Conservation (phyloP, 768 basidiomycete species). For the Phylloporus sp. region DNA sequence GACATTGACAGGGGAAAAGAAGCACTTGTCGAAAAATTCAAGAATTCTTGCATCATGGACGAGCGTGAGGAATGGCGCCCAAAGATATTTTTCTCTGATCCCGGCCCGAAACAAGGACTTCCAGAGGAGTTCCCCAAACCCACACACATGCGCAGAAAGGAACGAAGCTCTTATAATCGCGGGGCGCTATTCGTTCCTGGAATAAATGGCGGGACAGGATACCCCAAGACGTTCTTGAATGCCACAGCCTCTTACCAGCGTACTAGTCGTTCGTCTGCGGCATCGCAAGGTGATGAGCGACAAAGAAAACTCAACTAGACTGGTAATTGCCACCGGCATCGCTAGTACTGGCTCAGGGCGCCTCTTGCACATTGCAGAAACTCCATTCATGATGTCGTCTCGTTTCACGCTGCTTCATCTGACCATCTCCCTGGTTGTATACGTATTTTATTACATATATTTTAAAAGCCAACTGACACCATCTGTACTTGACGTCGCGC, state of each 20-base stretch:
- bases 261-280: slow-evolving; percentile 10
- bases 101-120: slow-evolving; percentile 66
- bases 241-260: slow-evolving; percentile 17
- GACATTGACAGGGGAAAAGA: slow-evolving; percentile 66
- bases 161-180: slow-evolving; percentile 75
- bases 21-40: slow-evolving; percentile 87
- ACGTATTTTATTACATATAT: slow-evolving; percentile 31
- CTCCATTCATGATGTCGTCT: slow-evolving; percentile 2
- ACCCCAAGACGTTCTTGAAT: slow-evolving; percentile 28
- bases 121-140: slow-evolving; percentile 79
- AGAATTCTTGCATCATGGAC: slow-evolving; percentile 88
- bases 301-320: slow-evolving; percentile 21
- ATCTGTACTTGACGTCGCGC: slow-evolving; percentile 14
- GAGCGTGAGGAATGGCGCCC: slow-evolving; percentile 79
- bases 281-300: slow-evolving; percentile 22
- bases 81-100: slow-evolving; percentile 73
- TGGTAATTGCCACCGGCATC: neutral
- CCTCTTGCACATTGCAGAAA: neutral
- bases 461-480: slow-evolving; percentile 26
- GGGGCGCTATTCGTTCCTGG: slow-evolving; percentile 64
- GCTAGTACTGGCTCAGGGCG: neutral
- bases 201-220: slow-evolving; percentile 20
- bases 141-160: slow-evolving; percentile 75
- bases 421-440: slow-evolving; percentile 17
- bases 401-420: slow-evolving; percentile 16